These are phyloP conservation scores for Backusella morwellensis DNA, from an alignment of 192 early-diverging fungal genomes.

Conservation along the genomic window DNA sequence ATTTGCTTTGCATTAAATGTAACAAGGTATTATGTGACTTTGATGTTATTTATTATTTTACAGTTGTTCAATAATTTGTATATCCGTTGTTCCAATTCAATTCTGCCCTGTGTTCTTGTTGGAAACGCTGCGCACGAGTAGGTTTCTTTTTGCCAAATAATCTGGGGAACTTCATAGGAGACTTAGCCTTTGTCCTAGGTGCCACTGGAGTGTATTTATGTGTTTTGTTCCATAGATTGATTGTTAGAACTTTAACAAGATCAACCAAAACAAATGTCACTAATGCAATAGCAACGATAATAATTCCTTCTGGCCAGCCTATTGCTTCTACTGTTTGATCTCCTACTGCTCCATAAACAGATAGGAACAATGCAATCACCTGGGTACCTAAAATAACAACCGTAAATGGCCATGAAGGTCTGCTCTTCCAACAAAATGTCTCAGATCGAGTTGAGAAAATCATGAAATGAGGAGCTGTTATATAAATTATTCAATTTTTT, in stretches of 20 bases:
- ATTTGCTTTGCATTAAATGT: neutral
- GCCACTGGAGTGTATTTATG: neutral
- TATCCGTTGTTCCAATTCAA: neutral
- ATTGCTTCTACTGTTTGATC: slow-evolving; percentile 33
- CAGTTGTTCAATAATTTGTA: neutral
- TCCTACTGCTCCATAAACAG: slow-evolving; percentile 47
- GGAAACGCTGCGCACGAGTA: slow-evolving; percentile 1
- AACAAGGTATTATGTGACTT: neutral
- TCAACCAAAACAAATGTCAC: slow-evolving; percentile 61
- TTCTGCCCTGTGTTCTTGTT: slow-evolving; percentile 7
- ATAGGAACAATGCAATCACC: slow-evolving; percentile 61
- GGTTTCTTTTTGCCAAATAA: neutral
- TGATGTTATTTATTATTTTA: neutral
- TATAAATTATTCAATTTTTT: neutral
- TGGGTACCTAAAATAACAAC: slow-evolving; percentile 65
- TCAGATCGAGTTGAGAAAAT: slow-evolving; percentile 71
- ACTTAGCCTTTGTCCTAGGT: neutral
- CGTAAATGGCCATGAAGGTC: slow-evolving; percentile 57
- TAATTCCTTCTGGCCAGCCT: slow-evolving; percentile 46
- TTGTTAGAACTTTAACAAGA: slow-evolving; percentile 55
- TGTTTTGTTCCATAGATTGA: slow-evolving; percentile 7
- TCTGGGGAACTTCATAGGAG: neutral
- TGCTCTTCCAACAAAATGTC: slow-evolving; percentile 61
- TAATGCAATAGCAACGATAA: slow-evolving; percentile 54
- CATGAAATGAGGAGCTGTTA: slow-evolving; percentile 66